Base-by-base conservation (phyloP, 179 eudicot species). In the Spinacia oleracea region DNA sequence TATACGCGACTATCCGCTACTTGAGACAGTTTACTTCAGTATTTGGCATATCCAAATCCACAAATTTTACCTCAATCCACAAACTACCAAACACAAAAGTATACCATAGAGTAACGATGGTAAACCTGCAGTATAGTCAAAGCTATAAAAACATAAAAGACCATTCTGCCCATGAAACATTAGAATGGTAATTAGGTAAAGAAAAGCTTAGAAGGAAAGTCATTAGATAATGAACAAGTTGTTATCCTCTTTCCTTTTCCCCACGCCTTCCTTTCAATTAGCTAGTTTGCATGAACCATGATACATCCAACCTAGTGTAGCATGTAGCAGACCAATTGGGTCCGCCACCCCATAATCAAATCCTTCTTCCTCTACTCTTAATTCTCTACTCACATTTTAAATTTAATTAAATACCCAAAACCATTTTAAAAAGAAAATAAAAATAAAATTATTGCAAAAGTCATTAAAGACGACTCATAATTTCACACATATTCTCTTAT, bases 161-260 rank as follows among this genome's bases (percentile, higher is more conserved):
- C 18, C 40, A 75, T 25, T 27, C 10, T n/a, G 1, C 6, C 73
- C 67, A 79, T 34, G 29, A 72, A 42, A 7, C 64, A 79, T 64
- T 25, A 73, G 73, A 21, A 64, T 73, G 64, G 21, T 64, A 73
- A 79, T 72, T 12, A 79, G 63, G 77, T 48, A 48, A 23, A 79
- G 56, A 65, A 79, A 73, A 65, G 45, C 82, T 79, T 79, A 73
- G 73, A 79, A 79, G 82, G 73, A 73, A 79, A 79, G 82, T 51
- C 55, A 46, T 31, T 51, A 72, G 27, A 72, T 51, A 53, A 72
- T 51, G 45, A 72, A 72, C 60, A 72, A 31, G 43, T 53, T 21
- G 4, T 51, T 16, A 4, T 29, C 8, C 5, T 32, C 31, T 31
- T 8, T 71, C 18, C 25, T 7, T 48, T 4, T 32, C 35, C 67